Evolutionary conservation across 768 basidiomycete species (phyloP).

Genomic region (Strobilomyces echinocephalus): DNA sequence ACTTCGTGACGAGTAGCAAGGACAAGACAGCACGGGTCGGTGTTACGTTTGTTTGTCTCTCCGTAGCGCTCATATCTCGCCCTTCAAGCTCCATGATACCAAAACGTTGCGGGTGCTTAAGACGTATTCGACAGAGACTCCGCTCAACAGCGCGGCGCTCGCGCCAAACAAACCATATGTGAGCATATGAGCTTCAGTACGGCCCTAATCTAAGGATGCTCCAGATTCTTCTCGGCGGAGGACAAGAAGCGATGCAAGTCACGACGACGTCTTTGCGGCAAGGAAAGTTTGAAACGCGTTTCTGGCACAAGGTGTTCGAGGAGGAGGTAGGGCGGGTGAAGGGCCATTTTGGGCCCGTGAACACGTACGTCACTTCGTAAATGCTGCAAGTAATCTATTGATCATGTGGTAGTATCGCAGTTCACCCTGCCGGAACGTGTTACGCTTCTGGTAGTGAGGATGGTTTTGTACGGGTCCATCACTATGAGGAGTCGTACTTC

Average conservation of each 20-base stretch:
- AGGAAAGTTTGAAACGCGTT: conserved; percentile 96
- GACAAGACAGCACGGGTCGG: conserved; percentile 92
- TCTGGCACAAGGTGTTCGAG: conserved; percentile 97
- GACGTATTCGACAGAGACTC: conserved; percentile 89
- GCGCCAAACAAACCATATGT: conserved; percentile 84
- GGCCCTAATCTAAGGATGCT: not conserved
- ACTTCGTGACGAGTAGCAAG: conserved; percentile 94
- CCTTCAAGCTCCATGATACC: conserved; percentile 74
- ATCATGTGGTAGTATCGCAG: conserved; percentile 64
- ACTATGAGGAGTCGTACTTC: conserved; percentile 95
- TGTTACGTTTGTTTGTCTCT: not conserved
- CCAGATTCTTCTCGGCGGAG: conserved; percentile 88
- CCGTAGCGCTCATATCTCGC: not conserved
- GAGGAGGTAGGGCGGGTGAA: conserved; percentile 97
- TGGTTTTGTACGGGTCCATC: conserved; percentile 87
- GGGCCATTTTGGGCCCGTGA: conserved; percentile 95
- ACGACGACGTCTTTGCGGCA: conserved; percentile 92
- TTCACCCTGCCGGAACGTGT: conserved; percentile 80
- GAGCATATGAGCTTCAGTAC: conserved; percentile 16
- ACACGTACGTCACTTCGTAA: conserved; percentile 63
- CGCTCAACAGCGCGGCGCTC: conserved; percentile 89
- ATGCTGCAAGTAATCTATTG: not conserved
- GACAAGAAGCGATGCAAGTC: conserved; percentile 96
- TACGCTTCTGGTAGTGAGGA: conserved; percentile 98
- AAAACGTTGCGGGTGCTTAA: conserved; percentile 88